phyloP scores from a whole-genome alignment of 164 flowering plant genomes.

The Nelumbo lutea region DNA sequence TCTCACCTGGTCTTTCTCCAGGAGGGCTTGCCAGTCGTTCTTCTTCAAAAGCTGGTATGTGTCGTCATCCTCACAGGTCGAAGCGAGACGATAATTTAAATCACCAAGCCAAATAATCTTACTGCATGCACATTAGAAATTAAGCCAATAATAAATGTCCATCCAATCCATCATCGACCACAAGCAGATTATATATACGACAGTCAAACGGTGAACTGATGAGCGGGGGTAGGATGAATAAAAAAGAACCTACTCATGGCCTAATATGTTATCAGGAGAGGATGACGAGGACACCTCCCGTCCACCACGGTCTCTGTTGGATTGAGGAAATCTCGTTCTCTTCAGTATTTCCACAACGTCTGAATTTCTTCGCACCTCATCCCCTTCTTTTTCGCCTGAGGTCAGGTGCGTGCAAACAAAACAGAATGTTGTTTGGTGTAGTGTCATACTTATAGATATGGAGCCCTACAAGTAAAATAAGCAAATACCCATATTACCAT shows the following conservation, averaged over 20 bases:
- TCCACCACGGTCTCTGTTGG: slow-evolving; percentile 23
- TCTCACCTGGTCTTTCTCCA: slow-evolving; percentile 80
- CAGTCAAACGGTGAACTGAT: background rate
- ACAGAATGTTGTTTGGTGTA: slow-evolving; percentile 58
- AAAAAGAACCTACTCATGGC: slow-evolving; percentile 34
- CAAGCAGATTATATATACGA: no score
- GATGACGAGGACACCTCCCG: slow-evolving; percentile 1
- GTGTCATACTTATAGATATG: slow-evolving; percentile 74
- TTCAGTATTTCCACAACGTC: slow-evolving; percentile 72
- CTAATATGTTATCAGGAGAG: slow-evolving; percentile 49
- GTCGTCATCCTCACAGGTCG: slow-evolving; percentile 29
- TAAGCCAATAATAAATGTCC: no score
- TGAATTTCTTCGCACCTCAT: slow-evolving; percentile 58
- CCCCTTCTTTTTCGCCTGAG: slow-evolving; percentile 80
- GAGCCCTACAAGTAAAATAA: slow-evolving; percentile 51
- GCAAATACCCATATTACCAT: no score
- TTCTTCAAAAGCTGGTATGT: slow-evolving; percentile 43
- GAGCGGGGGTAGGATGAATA: no score
- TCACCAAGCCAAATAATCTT: slow-evolving; percentile 88
- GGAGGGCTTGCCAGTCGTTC: slow-evolving; percentile 70
- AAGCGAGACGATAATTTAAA: slow-evolving; percentile 72
- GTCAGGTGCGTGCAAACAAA: slow-evolving; percentile 81
- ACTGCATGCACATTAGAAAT: slow-evolving; percentile 26
- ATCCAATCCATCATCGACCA: no score
- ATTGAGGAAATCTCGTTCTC: slow-evolving; percentile 58